A percentile compares a stretch with the other conserved stretches of the same genome.
These are phyloP conservation scores for Eimeria falciformis DNA, from an alignment of 169 alveolate species.

Conservation along the genomic window DNA sequence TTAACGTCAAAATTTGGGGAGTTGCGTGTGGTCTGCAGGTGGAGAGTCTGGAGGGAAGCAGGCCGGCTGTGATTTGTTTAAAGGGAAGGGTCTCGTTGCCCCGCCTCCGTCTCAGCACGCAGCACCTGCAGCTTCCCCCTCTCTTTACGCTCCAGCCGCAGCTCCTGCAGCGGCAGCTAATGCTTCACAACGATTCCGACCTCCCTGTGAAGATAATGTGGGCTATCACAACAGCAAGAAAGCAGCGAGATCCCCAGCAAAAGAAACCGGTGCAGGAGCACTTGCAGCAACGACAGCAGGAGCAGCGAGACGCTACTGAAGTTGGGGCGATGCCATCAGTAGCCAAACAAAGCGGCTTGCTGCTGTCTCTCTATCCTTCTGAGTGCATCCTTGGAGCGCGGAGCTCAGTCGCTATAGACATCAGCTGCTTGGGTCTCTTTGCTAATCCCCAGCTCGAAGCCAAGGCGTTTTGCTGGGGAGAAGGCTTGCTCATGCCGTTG, in stretches of 20 bases:
- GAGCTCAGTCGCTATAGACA: neutral
- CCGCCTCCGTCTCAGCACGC: conserved; percentile 28
- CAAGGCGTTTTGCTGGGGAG: conserved; percentile 33
- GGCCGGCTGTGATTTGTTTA: neutral
- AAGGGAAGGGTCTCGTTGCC: conserved; percentile 10
- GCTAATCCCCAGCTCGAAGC: conserved; percentile 1
- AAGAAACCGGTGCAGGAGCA: conserved; percentile 11
- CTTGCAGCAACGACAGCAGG: neutral
- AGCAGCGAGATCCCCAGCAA: neutral
- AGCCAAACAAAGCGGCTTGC: neutral
- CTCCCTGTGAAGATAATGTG: conserved; percentile 8
- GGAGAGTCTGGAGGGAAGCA: conserved; percentile 23
- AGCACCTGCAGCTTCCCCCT: conserved; percentile 45
- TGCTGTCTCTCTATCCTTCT: conserved; percentile 25
- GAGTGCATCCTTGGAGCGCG: neutral
- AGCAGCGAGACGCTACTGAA: neutral
- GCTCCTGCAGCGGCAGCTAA: conserved; percentile 48
- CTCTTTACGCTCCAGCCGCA: conserved; percentile 28
- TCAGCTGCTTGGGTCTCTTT: conserved; percentile 10
- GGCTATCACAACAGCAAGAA: neutral
- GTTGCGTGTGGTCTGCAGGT: neutral
- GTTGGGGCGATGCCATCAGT: neutral
- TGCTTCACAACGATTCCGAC: conserved; percentile 43
- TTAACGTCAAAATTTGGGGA: too few relatives aligned
- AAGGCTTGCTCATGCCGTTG: conserved; percentile 55